These are phyloP conservation scores for Hevea brasiliensis DNA, from an alignment of 345 rosid species.

Conservation along the genomic window DNA sequence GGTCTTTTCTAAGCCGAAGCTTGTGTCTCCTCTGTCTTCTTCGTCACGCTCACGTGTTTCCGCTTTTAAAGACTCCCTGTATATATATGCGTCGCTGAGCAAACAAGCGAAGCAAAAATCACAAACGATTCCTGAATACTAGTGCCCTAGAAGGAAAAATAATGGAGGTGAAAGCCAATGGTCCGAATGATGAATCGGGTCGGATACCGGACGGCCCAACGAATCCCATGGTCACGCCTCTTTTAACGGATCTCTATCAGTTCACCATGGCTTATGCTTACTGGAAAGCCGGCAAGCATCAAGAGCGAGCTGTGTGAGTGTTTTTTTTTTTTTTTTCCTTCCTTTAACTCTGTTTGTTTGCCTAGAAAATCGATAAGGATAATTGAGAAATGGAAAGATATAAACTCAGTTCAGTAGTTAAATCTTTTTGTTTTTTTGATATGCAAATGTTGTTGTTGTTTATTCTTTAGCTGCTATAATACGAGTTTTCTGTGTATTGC, in stretches of 20 bases:
- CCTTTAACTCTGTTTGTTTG: not conserved
- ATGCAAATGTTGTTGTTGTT: not conserved
- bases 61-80: not conserved
- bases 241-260: conserved; percentile 93
- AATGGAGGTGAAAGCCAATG: conserved; percentile 24
- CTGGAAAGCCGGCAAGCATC: conserved; percentile 93
- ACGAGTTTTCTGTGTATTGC: not conserved
- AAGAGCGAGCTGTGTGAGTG: conserved; percentile 78
- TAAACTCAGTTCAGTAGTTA: not conserved
- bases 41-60: not conserved
- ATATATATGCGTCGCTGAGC: not conserved
- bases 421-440: not conserved
- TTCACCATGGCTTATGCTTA: conserved; percentile 98
- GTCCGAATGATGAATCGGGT: conserved; percentile 27
- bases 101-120: not conserved
- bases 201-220: too few species aligned
- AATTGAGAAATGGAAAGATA: not conserved
- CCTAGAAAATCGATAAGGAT: not conserved
- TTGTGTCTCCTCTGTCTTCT: not conserved
- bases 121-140: not conserved
- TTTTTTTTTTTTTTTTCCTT: not conserved
- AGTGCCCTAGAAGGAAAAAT: too few species aligned
- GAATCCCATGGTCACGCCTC: conserved; percentile 95
- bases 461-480: not conserved
- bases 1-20: not conserved